phyloP scores from a whole-genome alignment of 345 rosid genomes.

The Syzygium jambos region DNA sequence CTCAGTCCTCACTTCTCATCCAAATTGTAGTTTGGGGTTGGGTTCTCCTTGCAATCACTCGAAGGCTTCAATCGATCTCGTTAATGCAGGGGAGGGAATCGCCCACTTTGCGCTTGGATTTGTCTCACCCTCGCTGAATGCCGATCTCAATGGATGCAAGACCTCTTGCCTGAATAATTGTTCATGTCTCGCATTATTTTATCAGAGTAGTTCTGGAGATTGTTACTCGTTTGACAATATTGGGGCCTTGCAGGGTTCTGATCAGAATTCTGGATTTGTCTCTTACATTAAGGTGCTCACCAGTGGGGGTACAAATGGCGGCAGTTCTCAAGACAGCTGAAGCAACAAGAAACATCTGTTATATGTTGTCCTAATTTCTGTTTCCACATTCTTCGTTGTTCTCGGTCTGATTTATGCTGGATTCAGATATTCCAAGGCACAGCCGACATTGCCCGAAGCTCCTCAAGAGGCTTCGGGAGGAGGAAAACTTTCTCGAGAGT shows the following conservation, averaged over 20 bases:
- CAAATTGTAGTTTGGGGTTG: slow-evolving; percentile 46
- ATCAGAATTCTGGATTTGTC: slow-evolving; percentile 21
- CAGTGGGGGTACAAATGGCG: slow-evolving; percentile 1
- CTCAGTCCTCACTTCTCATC: slow-evolving; percentile 20
- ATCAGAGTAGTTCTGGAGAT: slow-evolving; percentile 47
- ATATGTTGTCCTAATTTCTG: slow-evolving; percentile 37
- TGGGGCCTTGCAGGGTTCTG: slow-evolving; percentile 53
- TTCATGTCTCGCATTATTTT: slow-evolving; percentile 72
- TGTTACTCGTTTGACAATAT: slow-evolving; percentile 69
- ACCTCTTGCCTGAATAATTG: slow-evolving; percentile 57
- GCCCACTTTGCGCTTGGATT: slow-evolving; percentile 58
- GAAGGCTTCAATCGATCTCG: slow-evolving; percentile 29
- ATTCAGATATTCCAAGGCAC: slow-evolving; percentile 19
- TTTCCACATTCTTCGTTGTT: slow-evolving; percentile 42
- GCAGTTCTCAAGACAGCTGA: slow-evolving; percentile 15
- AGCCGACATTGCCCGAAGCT: slow-evolving; percentile 25
- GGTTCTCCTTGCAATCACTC: slow-evolving; percentile 42
- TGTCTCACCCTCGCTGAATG: slow-evolving; percentile 38
- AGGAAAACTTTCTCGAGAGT: slow-evolving; percentile 54
- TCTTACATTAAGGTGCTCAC: slow-evolving; percentile 55
- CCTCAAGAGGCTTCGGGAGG: slow-evolving; percentile 47
- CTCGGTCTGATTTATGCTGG: slow-evolving; percentile 40
- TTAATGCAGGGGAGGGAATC: slow-evolving; percentile 41
- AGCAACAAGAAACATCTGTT: slow-evolving; percentile 35
- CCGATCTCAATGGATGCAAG: slow-evolving; percentile 59